Conservation (phyloP, 495 filamentous ascomycete species). For the Aspergillus diversus region DNA sequence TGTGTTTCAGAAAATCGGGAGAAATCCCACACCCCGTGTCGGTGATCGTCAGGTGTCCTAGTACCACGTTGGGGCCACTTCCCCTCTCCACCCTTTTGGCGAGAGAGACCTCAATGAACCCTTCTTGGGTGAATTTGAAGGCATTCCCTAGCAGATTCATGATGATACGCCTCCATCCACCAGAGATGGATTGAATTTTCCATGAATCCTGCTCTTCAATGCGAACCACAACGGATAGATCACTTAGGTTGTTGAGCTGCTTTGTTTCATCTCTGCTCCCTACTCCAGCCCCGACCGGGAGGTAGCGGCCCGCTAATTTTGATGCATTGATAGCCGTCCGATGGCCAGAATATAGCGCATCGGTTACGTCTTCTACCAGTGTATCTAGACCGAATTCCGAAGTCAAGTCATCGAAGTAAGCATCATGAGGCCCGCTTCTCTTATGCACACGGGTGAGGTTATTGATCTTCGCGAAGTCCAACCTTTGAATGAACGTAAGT, state of each 20-base stretch:
- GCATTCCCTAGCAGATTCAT: slow-evolving; percentile 78
- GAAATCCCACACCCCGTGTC: slow-evolving; percentile 74
- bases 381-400: slow-evolving; percentile 25
- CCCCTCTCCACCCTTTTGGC: slow-evolving; percentile 31
- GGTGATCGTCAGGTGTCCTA: slow-evolving; percentile 53
- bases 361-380: slow-evolving; percentile 25
- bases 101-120: slow-evolving; percentile 61
- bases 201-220: slow-evolving; percentile 57
- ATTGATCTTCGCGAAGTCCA: slow-evolving; percentile 62
- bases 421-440: slow-evolving; percentile 7
- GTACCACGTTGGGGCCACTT: slow-evolving; percentile 14
- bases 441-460: slow-evolving; percentile 33
- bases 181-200: slow-evolving; percentile 60
- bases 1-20: slow-evolving; percentile 66
- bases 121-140: slow-evolving; percentile 66
- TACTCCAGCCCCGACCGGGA: slow-evolving; percentile 25
- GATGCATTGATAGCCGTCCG: slow-evolving; percentile 20
- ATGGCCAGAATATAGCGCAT: slow-evolving; percentile 27
- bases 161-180: slow-evolving; percentile 65
- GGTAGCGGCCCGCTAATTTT: slow-evolving; percentile 22
- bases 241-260: slow-evolving; percentile 16
- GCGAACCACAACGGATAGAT: slow-evolving; percentile 56
- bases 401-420: slow-evolving; percentile 14
- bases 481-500: slow-evolving; percentile 18
- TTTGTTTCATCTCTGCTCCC: slow-evolving; percentile 8